These are phyloP conservation scores for Aspergillus clavatus DNA, from an alignment of 2,329 filamentous ascomycete species.

Conservation along the genomic window DNA sequence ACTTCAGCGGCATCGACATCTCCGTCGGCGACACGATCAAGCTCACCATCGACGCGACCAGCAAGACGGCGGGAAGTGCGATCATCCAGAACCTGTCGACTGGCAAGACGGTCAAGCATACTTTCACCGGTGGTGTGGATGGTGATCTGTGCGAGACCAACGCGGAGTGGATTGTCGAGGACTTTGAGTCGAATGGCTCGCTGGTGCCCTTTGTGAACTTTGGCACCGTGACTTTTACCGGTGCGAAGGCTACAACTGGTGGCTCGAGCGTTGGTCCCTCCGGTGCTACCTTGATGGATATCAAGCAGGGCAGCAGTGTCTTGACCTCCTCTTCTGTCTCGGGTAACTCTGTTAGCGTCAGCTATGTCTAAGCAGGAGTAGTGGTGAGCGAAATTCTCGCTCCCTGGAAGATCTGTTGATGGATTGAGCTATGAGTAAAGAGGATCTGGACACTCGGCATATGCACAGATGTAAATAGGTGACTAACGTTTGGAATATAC, in stretches of 20 bases:
- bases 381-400: background rate
- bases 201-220: constrained; percentile 47
- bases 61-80: constrained; percentile 40
- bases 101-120: constrained; percentile 48
- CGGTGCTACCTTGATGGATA: constrained; percentile 43
- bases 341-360: constrained; percentile 19
- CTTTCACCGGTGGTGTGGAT: constrained; percentile 41
- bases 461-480: too few relatives aligned
- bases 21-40: constrained; percentile 41
- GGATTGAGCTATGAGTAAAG: too few relatives aligned
- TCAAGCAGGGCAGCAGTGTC: constrained; percentile 38
- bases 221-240: constrained; percentile 45
- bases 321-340: constrained; percentile 29
- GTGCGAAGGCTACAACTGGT: constrained; percentile 31
- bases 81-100: constrained; percentile 49
- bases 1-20: constrained; percentile 46
- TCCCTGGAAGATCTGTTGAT: too few relatives aligned
- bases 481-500: too few relatives aligned
- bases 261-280: constrained; percentile 29
- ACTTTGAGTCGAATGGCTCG: constrained; percentile 36
- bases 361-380: constrained; percentile 17
- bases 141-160: constrained; percentile 49
- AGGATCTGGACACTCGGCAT: too few relatives aligned
- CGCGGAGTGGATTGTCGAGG: constrained; percentile 55
- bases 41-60: constrained; percentile 40